These are phyloP conservation scores for Naegleria lovaniensis DNA, from an alignment of 208 protist genomes.

Conservation along the genomic window DNA sequence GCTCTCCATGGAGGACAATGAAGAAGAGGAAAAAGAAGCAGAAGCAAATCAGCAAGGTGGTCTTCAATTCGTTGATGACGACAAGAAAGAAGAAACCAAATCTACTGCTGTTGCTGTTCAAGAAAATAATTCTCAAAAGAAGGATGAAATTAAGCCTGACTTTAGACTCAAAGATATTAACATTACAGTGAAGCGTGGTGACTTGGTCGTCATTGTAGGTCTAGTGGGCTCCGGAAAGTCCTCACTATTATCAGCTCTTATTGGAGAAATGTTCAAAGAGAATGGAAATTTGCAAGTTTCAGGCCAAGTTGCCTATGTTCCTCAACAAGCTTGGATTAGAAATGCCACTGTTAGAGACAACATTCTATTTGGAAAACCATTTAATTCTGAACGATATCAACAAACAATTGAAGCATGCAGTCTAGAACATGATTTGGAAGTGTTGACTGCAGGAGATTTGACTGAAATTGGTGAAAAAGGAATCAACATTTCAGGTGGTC, in stretches of 20 bases:
- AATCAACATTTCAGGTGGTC: constrained; percentile 68
- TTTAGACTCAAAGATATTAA: constrained; percentile 39
- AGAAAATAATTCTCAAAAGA: not conserved
- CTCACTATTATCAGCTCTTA: constrained; percentile 12
- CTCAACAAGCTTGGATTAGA: constrained; percentile 78
- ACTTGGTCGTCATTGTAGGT: constrained; percentile 68
- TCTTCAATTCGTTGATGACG: not conserved
- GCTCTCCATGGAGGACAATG: no score
- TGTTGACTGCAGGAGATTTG: constrained; percentile 65
- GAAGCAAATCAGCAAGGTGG: not conserved
- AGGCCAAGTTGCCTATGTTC: constrained; percentile 63
- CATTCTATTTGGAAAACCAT: constrained; percentile 63
- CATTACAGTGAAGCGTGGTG: constrained; percentile 54
- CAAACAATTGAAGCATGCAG: constrained; percentile 58
- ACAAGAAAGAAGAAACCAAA: not conserved
- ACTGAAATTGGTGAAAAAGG: constrained; percentile 73
- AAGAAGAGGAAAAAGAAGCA: not conserved
- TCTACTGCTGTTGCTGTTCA: no score
- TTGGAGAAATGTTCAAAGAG: constrained; percentile 26
- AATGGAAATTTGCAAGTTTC: constrained; percentile 9
- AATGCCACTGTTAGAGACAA: constrained; percentile 83
- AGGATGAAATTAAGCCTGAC: not conserved
- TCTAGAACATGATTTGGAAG: constrained; percentile 64
- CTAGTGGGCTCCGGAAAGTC: constrained; percentile 61
- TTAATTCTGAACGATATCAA: constrained; percentile 55